These are phyloP conservation scores for Schoenoplectus triqueter DNA, from an alignment of 202 grass and related monocot species.

Conservation along the genomic window DNA sequence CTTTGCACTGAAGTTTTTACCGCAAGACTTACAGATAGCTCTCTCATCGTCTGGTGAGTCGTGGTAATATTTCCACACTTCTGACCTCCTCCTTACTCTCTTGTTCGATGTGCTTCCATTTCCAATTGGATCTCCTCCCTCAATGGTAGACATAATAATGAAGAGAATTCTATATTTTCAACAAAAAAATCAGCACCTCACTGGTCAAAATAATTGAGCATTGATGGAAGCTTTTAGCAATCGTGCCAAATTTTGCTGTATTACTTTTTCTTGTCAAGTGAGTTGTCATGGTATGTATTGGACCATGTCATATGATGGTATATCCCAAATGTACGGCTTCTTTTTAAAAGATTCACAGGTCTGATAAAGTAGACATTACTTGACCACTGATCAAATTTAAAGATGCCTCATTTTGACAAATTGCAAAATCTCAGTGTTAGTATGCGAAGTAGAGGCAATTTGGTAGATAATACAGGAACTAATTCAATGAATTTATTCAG, in stretches of 20 bases:
- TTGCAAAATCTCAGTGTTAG: background rate
- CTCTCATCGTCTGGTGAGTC: background rate
- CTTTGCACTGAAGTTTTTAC: conserved; percentile 24
- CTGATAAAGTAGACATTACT: background rate
- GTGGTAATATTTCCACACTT: conserved; percentile 21
- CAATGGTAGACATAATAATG: conserved; percentile 26
- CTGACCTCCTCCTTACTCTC: conserved; percentile 17
- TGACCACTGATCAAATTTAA: background rate
- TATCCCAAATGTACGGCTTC: background rate
- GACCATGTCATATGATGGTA: background rate
- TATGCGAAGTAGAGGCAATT: background rate
- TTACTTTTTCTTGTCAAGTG: background rate
- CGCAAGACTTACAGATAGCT: conserved; percentile 25
- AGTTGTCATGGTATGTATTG: background rate
- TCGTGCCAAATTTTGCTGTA: background rate
- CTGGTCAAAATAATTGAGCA: background rate
- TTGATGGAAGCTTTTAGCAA: background rate
- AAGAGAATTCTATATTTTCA: conserved; percentile 12
- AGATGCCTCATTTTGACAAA: background rate
- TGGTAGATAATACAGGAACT: background rate
- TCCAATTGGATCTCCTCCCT: background rate
- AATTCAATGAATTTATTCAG: background rate
- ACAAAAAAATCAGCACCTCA: background rate
- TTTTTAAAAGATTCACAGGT: background rate
- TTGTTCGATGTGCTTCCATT: conserved; percentile 7